Percentiles rank a stretch among this genome's conserved stretches.
phyloP scores from a whole-genome alignment of 2,329 filamentous ascomycete genomes.

The Penicillium sp. region DNA sequence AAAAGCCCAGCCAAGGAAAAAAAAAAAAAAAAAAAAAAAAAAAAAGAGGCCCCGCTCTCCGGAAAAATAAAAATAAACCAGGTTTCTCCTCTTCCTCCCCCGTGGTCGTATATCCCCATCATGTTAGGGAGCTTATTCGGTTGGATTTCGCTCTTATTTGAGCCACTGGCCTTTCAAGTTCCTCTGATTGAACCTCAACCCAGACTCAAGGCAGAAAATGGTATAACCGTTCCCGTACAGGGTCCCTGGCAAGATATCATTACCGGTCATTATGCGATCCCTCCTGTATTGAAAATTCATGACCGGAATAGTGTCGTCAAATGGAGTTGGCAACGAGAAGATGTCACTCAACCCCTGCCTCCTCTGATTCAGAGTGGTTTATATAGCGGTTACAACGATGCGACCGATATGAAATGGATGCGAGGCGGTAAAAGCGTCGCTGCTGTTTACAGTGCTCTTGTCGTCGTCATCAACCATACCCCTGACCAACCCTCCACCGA shows the following conservation, averaged over 20 bases:
- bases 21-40: no score
- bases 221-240: neutral
- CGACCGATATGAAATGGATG: slow-evolving; percentile 29
- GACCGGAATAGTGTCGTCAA: slow-evolving; percentile 14
- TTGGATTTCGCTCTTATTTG: slow-evolving; percentile 15
- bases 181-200: slow-evolving; percentile 17
- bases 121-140: slow-evolving; percentile 15
- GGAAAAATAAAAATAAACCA: neutral
- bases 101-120: neutral
- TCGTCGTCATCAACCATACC: slow-evolving; percentile 26
- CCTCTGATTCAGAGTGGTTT: slow-evolving; percentile 18
- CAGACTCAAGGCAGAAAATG: slow-evolving; percentile 11
- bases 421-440: slow-evolving; percentile 22
- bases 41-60: no score
- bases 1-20: no score
- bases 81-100: neutral
- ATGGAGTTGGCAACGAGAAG: slow-evolving; percentile 20
- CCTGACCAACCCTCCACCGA: slow-evolving; percentile 23
- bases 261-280: slow-evolving; percentile 17
- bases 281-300: slow-evolving; percentile 18
- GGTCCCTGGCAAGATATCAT: slow-evolving; percentile 19
- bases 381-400: slow-evolving; percentile 23
- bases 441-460: slow-evolving; percentile 25
- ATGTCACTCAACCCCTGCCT: slow-evolving; percentile 23
- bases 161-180: slow-evolving; percentile 12